Percentiles rank a stretch among this genome's conserved stretches.
Conservation (phyloP, 495 filamentous ascomycete species). For the Letharia columbiana region DNA sequence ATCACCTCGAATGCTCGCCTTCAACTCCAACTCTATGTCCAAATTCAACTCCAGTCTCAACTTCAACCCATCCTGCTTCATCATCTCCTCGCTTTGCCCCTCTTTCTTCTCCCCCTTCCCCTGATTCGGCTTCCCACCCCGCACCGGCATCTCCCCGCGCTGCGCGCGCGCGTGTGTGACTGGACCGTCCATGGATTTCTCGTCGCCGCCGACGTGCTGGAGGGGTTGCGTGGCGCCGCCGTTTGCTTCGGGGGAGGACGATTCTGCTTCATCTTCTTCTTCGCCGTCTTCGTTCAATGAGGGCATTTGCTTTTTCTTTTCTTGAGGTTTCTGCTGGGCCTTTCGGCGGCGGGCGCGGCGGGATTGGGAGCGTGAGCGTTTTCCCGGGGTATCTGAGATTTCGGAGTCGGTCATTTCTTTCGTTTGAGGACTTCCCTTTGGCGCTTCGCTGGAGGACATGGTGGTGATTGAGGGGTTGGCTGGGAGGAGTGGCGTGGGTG, state of each 20-base stretch:
- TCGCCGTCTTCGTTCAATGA: conserved; percentile 12
- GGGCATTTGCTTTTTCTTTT: conserved; percentile 10
- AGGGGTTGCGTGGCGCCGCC: conserved; percentile 39
- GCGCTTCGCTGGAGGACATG: conserved; percentile 21
- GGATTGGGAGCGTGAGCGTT: conserved; percentile 27
- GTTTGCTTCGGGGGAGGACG: neutral
- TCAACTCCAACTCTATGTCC: conserved; percentile 85
- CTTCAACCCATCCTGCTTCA: conserved; percentile 31
- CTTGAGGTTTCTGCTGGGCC: conserved; percentile 10
- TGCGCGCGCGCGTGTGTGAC: conserved; percentile 38
- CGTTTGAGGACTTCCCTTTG: conserved; percentile 8
- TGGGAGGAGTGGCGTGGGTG: neutral
- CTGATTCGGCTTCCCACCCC: conserved; percentile 35
- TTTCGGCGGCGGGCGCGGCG: conserved; percentile 28
- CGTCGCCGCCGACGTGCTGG: conserved; percentile 39
- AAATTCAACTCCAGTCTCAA: conserved; percentile 70
- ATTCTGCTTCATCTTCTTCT: conserved; percentile 18
- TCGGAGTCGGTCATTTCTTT: conserved; percentile 20
- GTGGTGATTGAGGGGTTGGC: neutral
- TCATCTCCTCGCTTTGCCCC: conserved; percentile 15
- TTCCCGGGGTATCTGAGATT: conserved; percentile 18
- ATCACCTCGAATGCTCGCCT: conserved; percentile 89
- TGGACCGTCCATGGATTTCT: conserved; percentile 40
- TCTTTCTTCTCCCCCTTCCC: conserved; percentile 22
- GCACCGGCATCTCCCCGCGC: conserved; percentile 39